A percentile compares a stretch with the other conserved stretches of the same genome.
These are phyloP conservation scores for Miscanthus lutarioriparius DNA, from an alignment of 176 grass and related monocot genomes.

Conservation along the genomic window DNA sequence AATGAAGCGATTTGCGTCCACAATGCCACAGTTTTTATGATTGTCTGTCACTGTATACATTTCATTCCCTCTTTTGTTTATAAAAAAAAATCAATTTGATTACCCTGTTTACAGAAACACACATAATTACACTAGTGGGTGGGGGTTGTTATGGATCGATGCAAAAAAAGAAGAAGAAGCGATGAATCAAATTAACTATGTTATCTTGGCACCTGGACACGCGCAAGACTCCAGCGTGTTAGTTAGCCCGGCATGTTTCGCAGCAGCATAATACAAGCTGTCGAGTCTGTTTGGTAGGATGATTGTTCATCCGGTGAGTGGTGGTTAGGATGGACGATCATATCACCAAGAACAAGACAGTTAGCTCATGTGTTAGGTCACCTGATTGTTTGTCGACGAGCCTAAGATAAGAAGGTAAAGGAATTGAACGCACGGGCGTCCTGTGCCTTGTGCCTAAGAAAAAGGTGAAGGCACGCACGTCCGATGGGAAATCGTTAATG, in stretches of 20 bases:
- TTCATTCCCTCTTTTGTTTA: not conserved
- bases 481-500: not conserved
- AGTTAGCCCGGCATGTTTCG: not conserved
- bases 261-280: not conserved
- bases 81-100: not conserved
- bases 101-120: not conserved
- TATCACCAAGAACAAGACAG: not conserved
- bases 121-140: not conserved
- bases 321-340: not conserved
- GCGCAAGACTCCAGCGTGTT: not conserved
- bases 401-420: not conserved
- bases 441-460: not conserved
- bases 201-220: not conserved
- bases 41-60: not conserved
- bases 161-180: not conserved
- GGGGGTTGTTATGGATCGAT: not conserved
- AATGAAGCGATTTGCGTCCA: not conserved
- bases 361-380: not conserved
- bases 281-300: slow-evolving; percentile 5
- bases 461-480: not conserved
- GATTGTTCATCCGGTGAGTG: not conserved
- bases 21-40: not conserved
- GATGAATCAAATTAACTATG: not conserved
- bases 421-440: not conserved
- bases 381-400: not conserved